Percentiles rank a stretch among this genome's conserved stretches.
phyloP scores from a whole-genome alignment of 352 stramenopile species.

The Pseudoperonospora humuli region DNA sequence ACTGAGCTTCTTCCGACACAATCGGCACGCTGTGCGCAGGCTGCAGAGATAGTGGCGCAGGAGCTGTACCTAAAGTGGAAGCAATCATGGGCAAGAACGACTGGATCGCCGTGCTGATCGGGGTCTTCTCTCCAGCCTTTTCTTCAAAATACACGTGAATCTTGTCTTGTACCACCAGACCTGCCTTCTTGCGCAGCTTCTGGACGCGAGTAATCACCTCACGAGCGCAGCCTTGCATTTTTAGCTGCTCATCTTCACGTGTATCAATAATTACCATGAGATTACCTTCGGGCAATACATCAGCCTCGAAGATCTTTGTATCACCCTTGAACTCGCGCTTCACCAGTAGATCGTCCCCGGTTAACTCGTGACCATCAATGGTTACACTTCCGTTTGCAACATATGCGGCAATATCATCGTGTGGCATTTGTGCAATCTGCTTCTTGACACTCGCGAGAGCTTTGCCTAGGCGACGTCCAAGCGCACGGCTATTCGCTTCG shows the following conservation, averaged over 20 bases:
- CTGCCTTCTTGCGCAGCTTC: constrained; percentile 96
- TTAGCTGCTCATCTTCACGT: constrained; percentile 92
- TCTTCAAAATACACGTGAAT: constrained; percentile 95
- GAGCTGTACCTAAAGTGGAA: constrained; percentile 46
- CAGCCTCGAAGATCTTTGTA: constrained; percentile 87
- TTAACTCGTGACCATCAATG: constrained; percentile 62
- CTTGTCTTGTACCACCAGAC: constrained; percentile 91
- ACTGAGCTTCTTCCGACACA: constrained; percentile 59
- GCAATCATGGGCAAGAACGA: constrained; percentile 51
- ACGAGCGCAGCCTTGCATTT: constrained; percentile 88
- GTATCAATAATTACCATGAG: constrained; percentile 95
- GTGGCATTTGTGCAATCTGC: constrained; percentile 54
- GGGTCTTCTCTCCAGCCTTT: constrained; percentile 35
- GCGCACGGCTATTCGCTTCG: constrained; percentile 89
- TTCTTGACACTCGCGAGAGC: constrained; percentile 90
- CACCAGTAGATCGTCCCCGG: constrained; percentile 89
- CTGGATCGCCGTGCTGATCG: constrained; percentile 58
- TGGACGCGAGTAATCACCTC: constrained; percentile 98
- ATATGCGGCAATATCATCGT: constrained; percentile 67
- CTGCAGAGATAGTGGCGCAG: constrained; percentile 49
- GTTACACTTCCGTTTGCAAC: constrained; percentile 78
- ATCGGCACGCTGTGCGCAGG: constrained; percentile 61
- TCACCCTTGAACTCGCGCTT: constrained; percentile 93
- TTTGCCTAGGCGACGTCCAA: constrained; percentile 97
- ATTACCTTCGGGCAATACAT: constrained; percentile 82